These are phyloP conservation scores for Neurospora sp. DNA, from an alignment of 495 filamentous ascomycete genomes.

Conservation along the genomic window DNA sequence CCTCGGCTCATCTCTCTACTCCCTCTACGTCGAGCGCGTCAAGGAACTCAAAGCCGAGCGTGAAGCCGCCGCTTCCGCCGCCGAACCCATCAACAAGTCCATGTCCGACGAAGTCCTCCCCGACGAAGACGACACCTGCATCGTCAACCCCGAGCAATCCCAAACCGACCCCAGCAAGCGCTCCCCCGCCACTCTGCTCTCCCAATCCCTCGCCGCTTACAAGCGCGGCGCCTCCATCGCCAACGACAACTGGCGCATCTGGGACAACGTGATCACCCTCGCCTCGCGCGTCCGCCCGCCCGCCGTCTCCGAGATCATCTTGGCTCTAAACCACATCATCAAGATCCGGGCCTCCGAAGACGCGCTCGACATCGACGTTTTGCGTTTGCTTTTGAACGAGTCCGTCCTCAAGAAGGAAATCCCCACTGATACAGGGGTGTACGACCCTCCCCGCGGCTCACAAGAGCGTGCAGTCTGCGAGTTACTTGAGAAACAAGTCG, in stretches of 20 bases:
- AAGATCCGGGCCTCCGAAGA: slow-evolving; percentile 65
- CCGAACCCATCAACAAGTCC: slow-evolving; percentile 7
- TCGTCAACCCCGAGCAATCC: neutral
- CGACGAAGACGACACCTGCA: slow-evolving; percentile 13
- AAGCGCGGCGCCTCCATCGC: slow-evolving; percentile 75
- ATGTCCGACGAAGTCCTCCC: neutral
- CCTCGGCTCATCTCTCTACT: slow-evolving; percentile 67
- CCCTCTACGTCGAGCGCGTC: slow-evolving; percentile 30
- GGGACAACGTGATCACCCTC: slow-evolving; percentile 89
- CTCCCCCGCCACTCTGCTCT: slow-evolving; percentile 51
- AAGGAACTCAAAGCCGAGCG: slow-evolving; percentile 27
- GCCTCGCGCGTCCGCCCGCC: slow-evolving; percentile 62
- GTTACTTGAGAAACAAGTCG: slow-evolving; percentile 59
- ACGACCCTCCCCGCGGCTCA: slow-evolving; percentile 37
- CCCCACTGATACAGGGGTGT: slow-evolving; percentile 13
- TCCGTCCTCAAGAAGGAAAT: slow-evolving; percentile 36
- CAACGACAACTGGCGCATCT: slow-evolving; percentile 77
- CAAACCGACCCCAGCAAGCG: neutral
- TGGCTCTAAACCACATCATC: slow-evolving; percentile 62
- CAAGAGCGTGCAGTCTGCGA: slow-evolving; percentile 49
- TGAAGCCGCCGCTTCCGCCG: slow-evolving; percentile 17
- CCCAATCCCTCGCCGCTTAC: slow-evolving; percentile 70
- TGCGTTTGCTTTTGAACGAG: slow-evolving; percentile 63
- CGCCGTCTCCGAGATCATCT: slow-evolving; percentile 61
- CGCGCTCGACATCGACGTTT: slow-evolving; percentile 63